Percentiles rank a stretch among this genome's conserved stretches.
Conservation (phyloP, 2,329 filamentous ascomycete genomes). For the Neoascochyta sp. region DNA sequence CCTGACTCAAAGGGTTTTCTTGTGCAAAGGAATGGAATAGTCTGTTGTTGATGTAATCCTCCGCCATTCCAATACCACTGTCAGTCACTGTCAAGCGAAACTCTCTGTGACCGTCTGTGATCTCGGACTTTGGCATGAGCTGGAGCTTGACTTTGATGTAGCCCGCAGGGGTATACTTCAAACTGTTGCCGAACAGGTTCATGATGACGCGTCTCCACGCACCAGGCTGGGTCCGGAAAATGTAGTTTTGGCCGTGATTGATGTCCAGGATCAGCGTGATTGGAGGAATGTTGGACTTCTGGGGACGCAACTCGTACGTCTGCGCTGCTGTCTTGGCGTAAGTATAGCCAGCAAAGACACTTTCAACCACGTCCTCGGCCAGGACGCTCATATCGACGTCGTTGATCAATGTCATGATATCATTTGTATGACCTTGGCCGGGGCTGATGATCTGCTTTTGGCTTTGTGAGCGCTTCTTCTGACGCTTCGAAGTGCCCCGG, state of each 20-base stretch:
- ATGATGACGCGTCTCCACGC: conserved; percentile 40
- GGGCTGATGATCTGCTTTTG: conserved; percentile 30
- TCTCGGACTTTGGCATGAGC: conserved; percentile 16
- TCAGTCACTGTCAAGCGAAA: conserved; percentile 35
- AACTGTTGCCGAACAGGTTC: conserved; percentile 40
- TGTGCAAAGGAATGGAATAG: conserved; percentile 41
- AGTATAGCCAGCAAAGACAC: conserved; percentile 37
- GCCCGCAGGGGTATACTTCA: conserved; percentile 39
- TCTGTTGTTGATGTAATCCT: conserved; percentile 37
- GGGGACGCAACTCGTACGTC: conserved; percentile 18
- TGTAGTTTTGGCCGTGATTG: conserved; percentile 33
- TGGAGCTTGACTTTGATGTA: conserved; percentile 39
- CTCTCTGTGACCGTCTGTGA: conserved; percentile 25
- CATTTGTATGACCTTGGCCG: conserved; percentile 29
- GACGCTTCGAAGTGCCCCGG: conserved; percentile 26
- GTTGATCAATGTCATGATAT: conserved; percentile 34
- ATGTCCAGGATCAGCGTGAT: conserved; percentile 36
- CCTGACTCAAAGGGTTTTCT: conserved; percentile 38
- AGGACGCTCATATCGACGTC: conserved; percentile 36
- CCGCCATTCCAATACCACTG: conserved; percentile 41
- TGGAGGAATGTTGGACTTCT: conserved; percentile 14
- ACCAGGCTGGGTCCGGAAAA: conserved; percentile 38
- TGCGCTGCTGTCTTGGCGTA: conserved; percentile 31
- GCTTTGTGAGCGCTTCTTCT: conserved; percentile 29
- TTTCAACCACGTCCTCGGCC: conserved; percentile 38